These are phyloP conservation scores for Salix caprea DNA, from an alignment of 345 rosid species.

Conservation along the genomic window DNA sequence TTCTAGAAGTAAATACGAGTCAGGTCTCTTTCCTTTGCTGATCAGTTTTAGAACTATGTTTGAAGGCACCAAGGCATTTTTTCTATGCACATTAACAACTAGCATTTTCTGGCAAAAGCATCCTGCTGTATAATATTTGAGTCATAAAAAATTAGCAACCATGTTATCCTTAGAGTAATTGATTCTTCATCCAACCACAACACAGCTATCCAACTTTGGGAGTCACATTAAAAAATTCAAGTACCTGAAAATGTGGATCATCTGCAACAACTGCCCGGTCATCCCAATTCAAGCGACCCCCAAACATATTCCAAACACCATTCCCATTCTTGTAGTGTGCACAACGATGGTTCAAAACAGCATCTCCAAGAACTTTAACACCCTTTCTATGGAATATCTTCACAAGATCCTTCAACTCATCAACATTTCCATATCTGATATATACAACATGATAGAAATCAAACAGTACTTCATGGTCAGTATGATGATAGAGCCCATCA, in stretches of 20 bases:
- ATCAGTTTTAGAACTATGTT: not conserved
- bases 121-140: not conserved
- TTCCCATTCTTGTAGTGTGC: conserved; percentile 81
- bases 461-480: conserved; percentile 8
- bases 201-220: conserved; percentile 1
- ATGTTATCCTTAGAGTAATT: not conserved
- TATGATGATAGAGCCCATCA: not conserved
- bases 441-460: conserved; percentile 6
- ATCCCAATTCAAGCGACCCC: conserved; percentile 93
- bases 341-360: conserved; percentile 90
- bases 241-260: conserved; percentile 97
- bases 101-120: not conserved
- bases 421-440: conserved; percentile 73
- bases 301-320: conserved; percentile 91
- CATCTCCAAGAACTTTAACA: conserved; percentile 89
- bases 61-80: not conserved
- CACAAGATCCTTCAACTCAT: conserved; percentile 78
- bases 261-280: conserved; percentile 90
- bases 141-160: not conserved
- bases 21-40: not conserved
- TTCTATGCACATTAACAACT: not conserved
- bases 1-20: no score
- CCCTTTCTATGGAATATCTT: conserved; percentile 60
- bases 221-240: not conserved
- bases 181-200: not conserved